Base-by-base conservation (phyloP, 164 flowering plant genomes). In the Litsea cubeba region DNA sequence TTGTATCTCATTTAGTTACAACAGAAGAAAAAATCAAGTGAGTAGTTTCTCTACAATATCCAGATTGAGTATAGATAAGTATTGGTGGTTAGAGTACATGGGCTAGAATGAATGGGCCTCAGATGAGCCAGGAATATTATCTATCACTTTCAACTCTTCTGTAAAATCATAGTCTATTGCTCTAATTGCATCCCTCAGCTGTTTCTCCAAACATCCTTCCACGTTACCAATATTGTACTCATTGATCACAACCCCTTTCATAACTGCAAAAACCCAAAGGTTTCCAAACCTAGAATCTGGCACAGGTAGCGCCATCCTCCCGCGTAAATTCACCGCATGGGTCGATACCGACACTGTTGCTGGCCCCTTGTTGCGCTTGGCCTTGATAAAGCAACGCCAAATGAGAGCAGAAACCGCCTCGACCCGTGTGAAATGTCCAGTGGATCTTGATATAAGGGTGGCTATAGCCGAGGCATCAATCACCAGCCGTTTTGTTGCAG, bases 381-480 rank as follows among this genome's bases (percentile, higher is more conserved):
- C 54, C 15, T 32, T 30, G 11, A 73, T 69, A 5, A 69, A 12
- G 30, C 74, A 76, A 64, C 79, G 82, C 89, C 89, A 88, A 22
- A 90, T 51, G 65, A 90, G 74, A 2, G 89, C 84, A 0, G 93
- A 80, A 26, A 90, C 81, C 0, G 70, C 81, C 73, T 87, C 88
- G 0, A 89, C 81, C 0, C 87, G 77, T 0, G 90, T 85, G 0
- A 89, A 88, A 50, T 62, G 1, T 8, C 23, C 64, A 12, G 70
- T 4, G 22, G 50, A 17, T 20, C 51, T 54, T 20, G 80, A 81
- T 71, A 78, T 78, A 14, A 87, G 83, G 0, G 72, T 54, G 54
- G 82, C 72, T 50, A 87, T 80, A 1, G 81, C 79, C 1, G 84
- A 62, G 1, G 81, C 79, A 68, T 81, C 80, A 62, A 87, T 88